Evolutionary conservation across 1,284 basidiomycete genomes (phyloP), one percentile per base, ranked within the genome.

Genomic region (Inonotus hispidus): DNA sequence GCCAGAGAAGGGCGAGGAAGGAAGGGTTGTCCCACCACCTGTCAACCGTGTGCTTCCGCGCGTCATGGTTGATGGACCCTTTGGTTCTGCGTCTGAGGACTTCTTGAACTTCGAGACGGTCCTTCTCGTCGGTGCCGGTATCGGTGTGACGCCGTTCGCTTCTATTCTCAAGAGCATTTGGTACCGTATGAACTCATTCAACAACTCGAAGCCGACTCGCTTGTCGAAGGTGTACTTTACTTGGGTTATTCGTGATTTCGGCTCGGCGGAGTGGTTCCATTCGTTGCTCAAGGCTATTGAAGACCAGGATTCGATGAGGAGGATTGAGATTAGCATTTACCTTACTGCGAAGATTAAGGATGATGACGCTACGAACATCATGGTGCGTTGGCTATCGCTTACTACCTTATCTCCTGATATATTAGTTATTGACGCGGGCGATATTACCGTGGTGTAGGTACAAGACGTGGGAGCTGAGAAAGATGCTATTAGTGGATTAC

Each of bases 141-240:
- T 95, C 65, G 93, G 93, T 68, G 92, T 95, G 27, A 95, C 93
- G 0, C 93, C 93, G 2, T 96, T 95, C 69, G 93, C 93, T 58
- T 92, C 90, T 46, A 93, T 95, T 68, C 76, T 95, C 62, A 95
- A 95, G 74, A 86, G 88, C n/a, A 92, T 96, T 69, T 95, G 93
- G 93, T 95, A 95, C 77, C 85, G 90, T 53, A 89, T 93, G 85
- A 94, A 93, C 76, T 87, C 87, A 73, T 79, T 90, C 70, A 83
- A 87, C 71, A 74, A 78, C 67, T 82, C 81, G 32, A 87, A 84
- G 72, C 82, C 84, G 2, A 92, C 90, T 1, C 82, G 90, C 46
- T 79, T 92, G 49, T 89, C 87, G 53, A 92, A 92, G 75, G 88
- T 92, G 55, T 92, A 92, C 78, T 91, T 92, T 72, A 89, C 85